A percentile compares a stretch with the other conserved stretches of the same genome.
These are phyloP conservation scores for Russula ochroleuca DNA, from an alignment of 768 basidiomycete genomes.

Conservation along the genomic window DNA sequence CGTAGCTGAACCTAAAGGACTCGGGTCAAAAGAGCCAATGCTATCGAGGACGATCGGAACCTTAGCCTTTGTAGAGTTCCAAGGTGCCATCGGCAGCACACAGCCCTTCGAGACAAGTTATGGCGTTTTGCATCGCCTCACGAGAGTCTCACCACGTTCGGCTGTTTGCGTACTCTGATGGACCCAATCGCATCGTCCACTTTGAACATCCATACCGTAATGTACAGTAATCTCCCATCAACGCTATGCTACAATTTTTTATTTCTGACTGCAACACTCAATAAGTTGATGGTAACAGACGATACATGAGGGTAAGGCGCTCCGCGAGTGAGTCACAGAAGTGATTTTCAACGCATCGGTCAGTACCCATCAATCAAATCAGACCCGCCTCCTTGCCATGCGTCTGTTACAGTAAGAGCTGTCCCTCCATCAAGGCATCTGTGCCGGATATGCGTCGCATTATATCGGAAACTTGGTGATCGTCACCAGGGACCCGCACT, in stretches of 20 bases:
- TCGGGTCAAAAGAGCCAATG: slow-evolving; percentile 7
- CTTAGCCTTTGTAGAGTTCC: slow-evolving; percentile 64
- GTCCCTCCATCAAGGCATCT: background rate
- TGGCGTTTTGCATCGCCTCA: background rate
- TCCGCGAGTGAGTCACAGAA: background rate
- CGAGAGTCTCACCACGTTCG: background rate
- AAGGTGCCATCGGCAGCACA: slow-evolving; percentile 41
- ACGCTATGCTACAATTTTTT: background rate
- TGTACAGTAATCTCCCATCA: background rate
- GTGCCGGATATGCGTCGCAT: background rate
- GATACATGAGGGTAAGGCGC: background rate
- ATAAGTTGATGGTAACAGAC: background rate
- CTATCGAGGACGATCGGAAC: slow-evolving; percentile 30
- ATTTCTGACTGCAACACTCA: background rate
- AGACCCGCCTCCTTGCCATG: background rate
- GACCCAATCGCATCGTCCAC: background rate
- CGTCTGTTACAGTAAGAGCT: background rate
- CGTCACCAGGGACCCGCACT: slow-evolving; percentile 15
- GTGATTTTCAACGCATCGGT: background rate
- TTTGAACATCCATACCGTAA: background rate
- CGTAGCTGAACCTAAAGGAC: slow-evolving; percentile 45
- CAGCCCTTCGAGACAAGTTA: background rate
- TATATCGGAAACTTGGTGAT: slow-evolving; percentile 8
- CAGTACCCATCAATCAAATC: slow-evolving; percentile 9
- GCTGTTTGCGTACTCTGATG: slow-evolving; percentile 9